Evolutionary conservation across 2,329 filamentous ascomycete species (phyloP).

Genomic region (Paraphoma chrysanthemicola): DNA sequence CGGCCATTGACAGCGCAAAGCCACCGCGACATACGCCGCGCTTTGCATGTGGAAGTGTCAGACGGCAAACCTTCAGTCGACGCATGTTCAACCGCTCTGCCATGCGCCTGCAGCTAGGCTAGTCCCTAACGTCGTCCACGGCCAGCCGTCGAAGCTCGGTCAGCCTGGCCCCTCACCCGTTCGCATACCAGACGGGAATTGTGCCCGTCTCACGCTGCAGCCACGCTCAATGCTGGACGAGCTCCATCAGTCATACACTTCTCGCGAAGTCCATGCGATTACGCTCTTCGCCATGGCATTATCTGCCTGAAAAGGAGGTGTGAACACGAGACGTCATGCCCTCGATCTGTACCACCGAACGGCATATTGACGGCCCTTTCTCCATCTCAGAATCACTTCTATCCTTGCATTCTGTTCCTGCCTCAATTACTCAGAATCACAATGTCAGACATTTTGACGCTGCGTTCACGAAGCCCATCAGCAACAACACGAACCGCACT

Average conservation of each 20-base stretch:
- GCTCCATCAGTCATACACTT: no score
- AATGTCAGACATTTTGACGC: no score
- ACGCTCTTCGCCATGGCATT: neutral
- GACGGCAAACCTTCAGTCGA: neutral
- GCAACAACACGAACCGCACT: no score
- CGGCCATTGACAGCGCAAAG: neutral
- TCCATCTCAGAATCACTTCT: no score
- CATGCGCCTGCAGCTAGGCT: constrained; percentile 21
- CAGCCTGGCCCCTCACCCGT: no score
- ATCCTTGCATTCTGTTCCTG: no score
- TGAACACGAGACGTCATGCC: neutral
- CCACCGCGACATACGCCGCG: neutral
- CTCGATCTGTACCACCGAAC: no score
- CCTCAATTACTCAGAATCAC: no score
- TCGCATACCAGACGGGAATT: neutral
- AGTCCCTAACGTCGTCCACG: neutral
- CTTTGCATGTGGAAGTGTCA: neutral
- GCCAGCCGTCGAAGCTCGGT: neutral
- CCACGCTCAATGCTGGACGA: neutral
- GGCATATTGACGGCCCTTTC: no score
- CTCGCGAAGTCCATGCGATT: neutral
- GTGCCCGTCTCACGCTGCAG: neutral
- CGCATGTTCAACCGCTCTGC: constrained; percentile 23
- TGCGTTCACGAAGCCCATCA: neutral
- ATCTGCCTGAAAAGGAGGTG: neutral